These are phyloP conservation scores for Trichoderma hamatum DNA, from an alignment of 2,329 filamentous ascomycete genomes.

Conservation along the genomic window DNA sequence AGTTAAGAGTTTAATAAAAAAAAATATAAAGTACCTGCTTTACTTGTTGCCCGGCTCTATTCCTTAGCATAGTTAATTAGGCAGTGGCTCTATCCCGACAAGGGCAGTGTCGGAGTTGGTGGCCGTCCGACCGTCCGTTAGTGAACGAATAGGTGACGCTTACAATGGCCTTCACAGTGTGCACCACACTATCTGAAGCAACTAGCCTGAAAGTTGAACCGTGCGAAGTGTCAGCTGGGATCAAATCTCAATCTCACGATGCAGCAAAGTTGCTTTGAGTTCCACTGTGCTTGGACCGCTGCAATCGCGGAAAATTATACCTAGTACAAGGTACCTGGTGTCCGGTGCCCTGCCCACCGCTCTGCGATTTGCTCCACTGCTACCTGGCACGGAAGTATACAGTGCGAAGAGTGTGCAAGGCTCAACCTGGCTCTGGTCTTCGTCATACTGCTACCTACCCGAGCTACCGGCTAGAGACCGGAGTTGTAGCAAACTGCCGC, in stretches of 20 bases:
- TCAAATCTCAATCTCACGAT: too few relatives aligned
- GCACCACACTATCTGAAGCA: too few relatives aligned
- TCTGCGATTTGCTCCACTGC: slow-evolving; percentile 16
- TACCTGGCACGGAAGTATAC: not conserved
- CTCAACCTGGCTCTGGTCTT: not conserved
- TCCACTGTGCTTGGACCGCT: not conserved
- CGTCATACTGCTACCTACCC: not conserved
- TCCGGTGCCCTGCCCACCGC: slow-evolving; percentile 14
- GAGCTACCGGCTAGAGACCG: not conserved
- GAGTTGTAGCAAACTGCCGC: not conserved
- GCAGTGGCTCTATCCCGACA: too few relatives aligned
- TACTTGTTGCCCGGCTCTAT: too few relatives aligned
- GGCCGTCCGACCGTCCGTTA: not conserved
- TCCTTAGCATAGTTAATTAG: too few relatives aligned
- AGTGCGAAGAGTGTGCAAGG: not conserved
- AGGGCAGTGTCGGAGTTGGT: too few relatives aligned
- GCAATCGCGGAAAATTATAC: not conserved
- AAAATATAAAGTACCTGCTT: too few relatives aligned
- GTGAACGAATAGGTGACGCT: not conserved
- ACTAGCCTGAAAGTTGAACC: too few relatives aligned
- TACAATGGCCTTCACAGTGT: too few relatives aligned
- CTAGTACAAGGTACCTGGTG: slow-evolving; percentile 1
- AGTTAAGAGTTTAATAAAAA: too few relatives aligned
- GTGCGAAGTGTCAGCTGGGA: too few relatives aligned
- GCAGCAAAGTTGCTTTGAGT: too few relatives aligned